phyloP scores from a whole-genome alignment of 2,329 filamentous ascomycete genomes.

The Pseudogymnoascus sp. region DNA sequence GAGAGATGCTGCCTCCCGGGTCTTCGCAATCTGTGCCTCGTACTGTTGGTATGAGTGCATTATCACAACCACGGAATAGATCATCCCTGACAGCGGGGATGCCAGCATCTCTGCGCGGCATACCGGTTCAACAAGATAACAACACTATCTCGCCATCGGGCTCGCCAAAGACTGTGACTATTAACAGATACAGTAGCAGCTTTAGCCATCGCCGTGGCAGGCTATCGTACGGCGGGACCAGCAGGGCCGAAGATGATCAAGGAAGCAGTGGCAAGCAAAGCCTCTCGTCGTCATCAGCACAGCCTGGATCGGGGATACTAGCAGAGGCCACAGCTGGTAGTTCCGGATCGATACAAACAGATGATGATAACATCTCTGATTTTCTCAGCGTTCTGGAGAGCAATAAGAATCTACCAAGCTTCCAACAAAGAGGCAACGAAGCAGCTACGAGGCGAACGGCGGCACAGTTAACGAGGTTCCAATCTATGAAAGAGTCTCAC shows the following conservation, averaged over 20 bases:
- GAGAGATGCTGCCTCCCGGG: slow-evolving; percentile 35
- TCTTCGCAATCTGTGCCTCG: slow-evolving; percentile 49
- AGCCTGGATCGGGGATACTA: slow-evolving; percentile 73
- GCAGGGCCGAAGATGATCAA: slow-evolving; percentile 66
- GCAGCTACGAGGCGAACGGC: slow-evolving; percentile 67
- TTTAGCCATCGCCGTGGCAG: slow-evolving; percentile 80
- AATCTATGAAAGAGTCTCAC: slow-evolving; percentile 82
- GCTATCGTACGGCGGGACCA: slow-evolving; percentile 67
- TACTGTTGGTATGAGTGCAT: slow-evolving; percentile 40
- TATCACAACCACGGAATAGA: slow-evolving; percentile 58
- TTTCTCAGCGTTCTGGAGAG: slow-evolving; percentile 85
- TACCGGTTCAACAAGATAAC: slow-evolving; percentile 54
- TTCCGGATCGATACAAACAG: slow-evolving; percentile 61
- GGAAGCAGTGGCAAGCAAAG: slow-evolving; percentile 75
- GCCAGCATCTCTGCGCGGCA: slow-evolving; percentile 63
- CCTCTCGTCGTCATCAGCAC: slow-evolving; percentile 58
- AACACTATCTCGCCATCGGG: slow-evolving; percentile 58
- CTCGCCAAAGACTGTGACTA: slow-evolving; percentile 70
- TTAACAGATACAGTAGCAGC: slow-evolving; percentile 87
- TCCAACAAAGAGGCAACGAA: slow-evolving; percentile 62
- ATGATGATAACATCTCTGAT: slow-evolving; percentile 89
- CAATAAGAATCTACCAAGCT: slow-evolving; percentile 77
- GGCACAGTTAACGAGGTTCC: slow-evolving; percentile 76
- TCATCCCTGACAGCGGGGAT: slow-evolving; percentile 69
- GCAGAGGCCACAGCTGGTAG: slow-evolving; percentile 61